Conservation (phyloP, 2,329 filamentous ascomycete genomes). For the Aspergillus sp. region DNA sequence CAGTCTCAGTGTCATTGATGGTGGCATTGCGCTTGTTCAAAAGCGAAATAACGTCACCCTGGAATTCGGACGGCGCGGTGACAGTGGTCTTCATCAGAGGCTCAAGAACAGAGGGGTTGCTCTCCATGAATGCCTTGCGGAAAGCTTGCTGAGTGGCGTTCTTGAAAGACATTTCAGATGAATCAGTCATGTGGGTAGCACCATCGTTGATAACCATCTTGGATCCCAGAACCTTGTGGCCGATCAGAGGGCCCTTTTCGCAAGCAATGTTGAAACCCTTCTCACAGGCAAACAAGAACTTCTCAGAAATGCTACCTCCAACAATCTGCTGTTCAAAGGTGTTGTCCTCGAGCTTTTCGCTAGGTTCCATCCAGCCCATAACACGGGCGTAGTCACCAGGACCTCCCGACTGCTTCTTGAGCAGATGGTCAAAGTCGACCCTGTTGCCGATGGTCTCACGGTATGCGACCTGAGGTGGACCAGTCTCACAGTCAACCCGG, state of each 20-base stretch:
- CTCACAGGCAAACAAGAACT: conserved; percentile 88
- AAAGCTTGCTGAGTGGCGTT: conserved; percentile 94
- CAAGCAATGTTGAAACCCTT: conserved; percentile 87
- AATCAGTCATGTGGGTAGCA: conserved; percentile 96
- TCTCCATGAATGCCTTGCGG: conserved; percentile 82
- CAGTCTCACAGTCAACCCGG: conserved; percentile 91
- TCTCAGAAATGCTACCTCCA: conserved; percentile 89
- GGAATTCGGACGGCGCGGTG: conserved; percentile 93
- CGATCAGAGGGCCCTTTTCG: conserved; percentile 82
- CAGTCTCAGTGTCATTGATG: conserved; percentile 93
- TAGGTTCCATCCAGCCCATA: conserved; percentile 85
- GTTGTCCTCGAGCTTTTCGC: conserved; percentile 67
- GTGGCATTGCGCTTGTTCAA: conserved; percentile 96
- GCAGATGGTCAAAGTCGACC: conserved; percentile 83
- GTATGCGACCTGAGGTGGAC: conserved; percentile 94
- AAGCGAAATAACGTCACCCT: conserved; percentile 89
- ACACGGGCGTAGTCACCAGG: conserved; percentile 94
- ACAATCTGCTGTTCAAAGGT: conserved; percentile 81
- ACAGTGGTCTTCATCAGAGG: conserved; percentile 98
- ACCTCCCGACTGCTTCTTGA: conserved; percentile 94
- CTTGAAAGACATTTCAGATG: conserved; percentile 93
- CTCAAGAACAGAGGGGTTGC: conserved; percentile 80
- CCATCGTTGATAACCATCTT: conserved; percentile 93
- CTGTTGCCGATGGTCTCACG: conserved; percentile 81
- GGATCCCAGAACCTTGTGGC: conserved; percentile 85